These are phyloP conservation scores for Trametes pubescens DNA, from an alignment of 1,284 basidiomycete species.

Conservation along the genomic window DNA sequence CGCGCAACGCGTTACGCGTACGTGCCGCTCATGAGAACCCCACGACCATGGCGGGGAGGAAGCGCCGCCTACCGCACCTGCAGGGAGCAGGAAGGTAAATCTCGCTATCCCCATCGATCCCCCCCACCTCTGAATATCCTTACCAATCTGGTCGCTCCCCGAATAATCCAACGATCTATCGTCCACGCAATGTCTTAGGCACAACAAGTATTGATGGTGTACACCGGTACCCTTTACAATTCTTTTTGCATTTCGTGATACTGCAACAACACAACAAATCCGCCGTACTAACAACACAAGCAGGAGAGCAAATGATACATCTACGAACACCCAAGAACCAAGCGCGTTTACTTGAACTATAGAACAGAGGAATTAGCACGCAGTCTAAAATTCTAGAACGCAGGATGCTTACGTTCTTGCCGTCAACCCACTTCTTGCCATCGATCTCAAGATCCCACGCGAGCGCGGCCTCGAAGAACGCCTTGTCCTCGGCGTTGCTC, in stretches of 20 bases:
- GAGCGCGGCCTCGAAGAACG: conserved; percentile 89
- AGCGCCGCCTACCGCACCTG: too few relatives aligned
- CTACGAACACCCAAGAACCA: conserved; percentile 23
- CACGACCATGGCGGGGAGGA: too few relatives aligned
- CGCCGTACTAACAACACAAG: conserved; percentile 36
- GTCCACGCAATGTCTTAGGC: too few relatives aligned
- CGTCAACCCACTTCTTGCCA: conserved; percentile 88
- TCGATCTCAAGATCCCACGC: conserved; percentile 91
- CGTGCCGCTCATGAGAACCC: too few relatives aligned
- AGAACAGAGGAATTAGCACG: neutral
- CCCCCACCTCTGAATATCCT: too few relatives aligned
- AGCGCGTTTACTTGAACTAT: conserved; percentile 45
- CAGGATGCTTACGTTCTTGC: conserved; percentile 71
- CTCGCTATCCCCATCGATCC: too few relatives aligned
- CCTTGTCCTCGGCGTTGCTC: conserved; percentile 75
- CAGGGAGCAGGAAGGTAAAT: too few relatives aligned
- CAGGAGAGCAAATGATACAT: conserved; percentile 35
- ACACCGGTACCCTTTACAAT: conserved; percentile 16
- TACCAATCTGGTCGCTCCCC: too few relatives aligned
- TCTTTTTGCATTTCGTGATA: conserved; percentile 36
- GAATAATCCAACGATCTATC: too few relatives aligned
- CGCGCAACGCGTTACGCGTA: too few relatives aligned
- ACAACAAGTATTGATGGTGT: too few relatives aligned
- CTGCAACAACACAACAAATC: conserved; percentile 42
- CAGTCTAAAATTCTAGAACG: neutral